phyloP scores from a whole-genome alignment of 768 basidiomycete species.

The Phanerochaete carnosa region DNA sequence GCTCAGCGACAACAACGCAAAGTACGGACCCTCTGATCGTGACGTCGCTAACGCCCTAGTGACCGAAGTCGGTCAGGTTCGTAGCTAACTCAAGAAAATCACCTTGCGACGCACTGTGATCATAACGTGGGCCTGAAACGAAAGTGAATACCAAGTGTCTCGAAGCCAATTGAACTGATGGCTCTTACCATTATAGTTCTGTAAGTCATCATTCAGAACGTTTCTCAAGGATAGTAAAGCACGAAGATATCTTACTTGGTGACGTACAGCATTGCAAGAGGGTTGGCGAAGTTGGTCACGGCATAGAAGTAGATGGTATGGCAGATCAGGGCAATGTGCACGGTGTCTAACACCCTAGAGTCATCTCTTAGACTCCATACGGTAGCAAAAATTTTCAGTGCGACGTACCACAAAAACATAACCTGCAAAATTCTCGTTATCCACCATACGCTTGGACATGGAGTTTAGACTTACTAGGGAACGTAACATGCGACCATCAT shows the following conservation, averaged over 20 bases:
- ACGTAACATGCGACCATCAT: not conserved
- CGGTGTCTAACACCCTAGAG: slow-evolving; percentile 18
- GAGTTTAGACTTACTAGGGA: not conserved
- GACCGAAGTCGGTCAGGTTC: too few relatives aligned
- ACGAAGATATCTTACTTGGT: slow-evolving; percentile 16
- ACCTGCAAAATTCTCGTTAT: not conserved
- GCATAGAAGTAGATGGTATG: slow-evolving; percentile 23
- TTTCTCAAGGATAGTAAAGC: not conserved
- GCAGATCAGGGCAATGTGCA: slow-evolving; percentile 16
- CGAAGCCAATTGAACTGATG: too few relatives aligned
- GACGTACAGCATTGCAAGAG: slow-evolving; percentile 12
- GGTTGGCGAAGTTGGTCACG: slow-evolving; percentile 21
- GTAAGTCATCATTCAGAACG: not conserved
- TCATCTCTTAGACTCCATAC: not conserved
- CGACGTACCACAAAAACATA: slow-evolving; percentile 3
- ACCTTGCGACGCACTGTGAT: too few relatives aligned
- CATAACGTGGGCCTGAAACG: slow-evolving; percentile 4
- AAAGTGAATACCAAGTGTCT: too few relatives aligned
- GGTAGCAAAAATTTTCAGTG: not conserved
- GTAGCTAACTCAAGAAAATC: too few relatives aligned
- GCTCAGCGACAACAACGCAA: not conserved
- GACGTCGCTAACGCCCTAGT: slow-evolving; percentile 23
- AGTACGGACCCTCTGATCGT: slow-evolving; percentile 19
- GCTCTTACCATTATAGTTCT: slow-evolving; percentile 20
- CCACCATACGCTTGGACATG: not conserved